A percentile compares a stretch with the other conserved stretches of the same genome.
phyloP scores from a whole-genome alignment of 2,329 filamentous ascomycete genomes.

The Talaromyces sp. region DNA sequence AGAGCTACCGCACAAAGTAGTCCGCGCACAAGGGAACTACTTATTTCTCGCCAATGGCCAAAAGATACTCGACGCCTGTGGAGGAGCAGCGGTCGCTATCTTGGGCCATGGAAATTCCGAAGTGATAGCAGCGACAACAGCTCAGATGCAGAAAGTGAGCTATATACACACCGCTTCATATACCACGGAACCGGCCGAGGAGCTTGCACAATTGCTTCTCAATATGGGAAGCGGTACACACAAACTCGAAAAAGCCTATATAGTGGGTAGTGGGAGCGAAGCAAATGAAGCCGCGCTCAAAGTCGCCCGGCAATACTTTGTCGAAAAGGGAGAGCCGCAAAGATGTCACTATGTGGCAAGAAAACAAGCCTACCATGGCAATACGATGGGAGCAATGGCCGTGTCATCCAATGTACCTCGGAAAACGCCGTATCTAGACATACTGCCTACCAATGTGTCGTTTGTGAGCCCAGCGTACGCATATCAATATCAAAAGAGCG shows the following conservation, averaged over 20 bases:
- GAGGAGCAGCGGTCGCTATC: constrained; percentile 67
- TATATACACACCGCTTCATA: constrained; percentile 37
- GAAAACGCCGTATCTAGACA: constrained; percentile 31
- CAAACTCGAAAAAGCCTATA: background rate
- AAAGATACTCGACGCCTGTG: constrained; percentile 66
- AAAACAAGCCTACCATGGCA: constrained; percentile 50
- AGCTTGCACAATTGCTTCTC: constrained; percentile 5
- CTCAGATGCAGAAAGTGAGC: constrained; percentile 56
- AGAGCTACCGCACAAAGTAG: constrained; percentile 1
- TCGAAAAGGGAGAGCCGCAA: constrained; percentile 34
- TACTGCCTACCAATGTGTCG: constrained; percentile 28
- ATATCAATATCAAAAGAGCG: constrained; percentile 33
- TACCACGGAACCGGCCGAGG: constrained; percentile 6
- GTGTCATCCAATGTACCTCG: constrained; percentile 37
- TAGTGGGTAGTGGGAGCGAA: constrained; percentile 26
- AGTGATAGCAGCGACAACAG: constrained; percentile 56
- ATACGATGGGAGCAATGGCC: constrained; percentile 47
- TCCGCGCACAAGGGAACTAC: constrained; percentile 42
- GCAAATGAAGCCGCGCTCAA: constrained; percentile 50
- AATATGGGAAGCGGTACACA: background rate
- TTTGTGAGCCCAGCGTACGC: constrained; percentile 31
- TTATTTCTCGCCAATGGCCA: constrained; percentile 54
- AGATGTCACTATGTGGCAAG: constrained; percentile 45
- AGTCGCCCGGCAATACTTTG: constrained; percentile 48
- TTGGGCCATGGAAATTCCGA: constrained; percentile 63